These are phyloP conservation scores for Begonia fuchsioides DNA, from an alignment of 306 rosid genomes.

Conservation along the genomic window DNA sequence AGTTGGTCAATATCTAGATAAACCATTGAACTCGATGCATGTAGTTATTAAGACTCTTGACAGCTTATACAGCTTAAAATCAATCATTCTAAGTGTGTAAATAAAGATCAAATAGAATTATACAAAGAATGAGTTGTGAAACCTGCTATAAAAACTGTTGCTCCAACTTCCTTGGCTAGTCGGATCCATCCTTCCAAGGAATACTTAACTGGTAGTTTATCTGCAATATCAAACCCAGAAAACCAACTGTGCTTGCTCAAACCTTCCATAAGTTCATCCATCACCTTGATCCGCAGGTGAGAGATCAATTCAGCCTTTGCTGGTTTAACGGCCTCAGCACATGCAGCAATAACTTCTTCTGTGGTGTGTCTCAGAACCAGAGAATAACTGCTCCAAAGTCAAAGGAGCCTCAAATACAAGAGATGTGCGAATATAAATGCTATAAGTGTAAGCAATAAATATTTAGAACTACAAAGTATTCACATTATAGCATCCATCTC, in stretches of 20 bases:
- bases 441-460: too few relatives aligned
- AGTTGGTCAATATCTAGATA: too few relatives aligned
- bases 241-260: slow-evolving; percentile 63
- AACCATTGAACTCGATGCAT: too few relatives aligned
- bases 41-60: too few relatives aligned
- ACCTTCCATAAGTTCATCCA: slow-evolving; percentile 62
- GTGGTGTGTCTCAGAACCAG: slow-evolving; percentile 92
- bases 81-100: too few relatives aligned
- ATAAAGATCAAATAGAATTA: too few relatives aligned
- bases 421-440: background rate
- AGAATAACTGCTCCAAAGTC: slow-evolving; percentile 53
- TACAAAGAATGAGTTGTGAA: slow-evolving; percentile 1
- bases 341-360: slow-evolving; percentile 91
- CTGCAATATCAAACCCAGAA: slow-evolving; percentile 61
- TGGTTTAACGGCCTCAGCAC: slow-evolving; percentile 78
- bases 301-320: slow-evolving; percentile 64
- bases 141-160: slow-evolving; percentile 89
- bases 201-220: slow-evolving; percentile 41
- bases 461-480: too few relatives aligned
- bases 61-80: too few relatives aligned
- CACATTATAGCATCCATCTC: too few relatives aligned
- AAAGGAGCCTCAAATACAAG: slow-evolving; percentile 9
- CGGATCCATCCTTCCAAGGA: slow-evolving; percentile 71
- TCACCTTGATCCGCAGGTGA: slow-evolving; percentile 46
- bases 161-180: slow-evolving; percentile 64